These are phyloP conservation scores for Cucumis sativus DNA, from an alignment of 306 rosid species.

Conservation along the genomic window Cucumber_9930_V3 NC_026655.2:31428001-31428500, in stretches of 20 bases:
- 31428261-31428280: background rate
- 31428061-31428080: background rate
- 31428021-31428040: no score
- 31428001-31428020: no score
- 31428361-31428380: background rate
- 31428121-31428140: background rate
- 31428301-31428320: background rate
- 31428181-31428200: background rate
- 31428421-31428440: slow-evolving; percentile 95
- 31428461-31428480: slow-evolving; percentile 53
- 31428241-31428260: background rate
- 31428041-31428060: background rate
- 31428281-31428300: background rate
- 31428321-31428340: background rate
- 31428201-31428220: background rate
- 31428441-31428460: slow-evolving; percentile 83
- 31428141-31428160: background rate
- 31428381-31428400: background rate
- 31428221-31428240: background rate
- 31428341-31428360: background rate
- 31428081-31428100: background rate
- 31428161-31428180: background rate
- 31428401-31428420: slow-evolving; percentile 98
- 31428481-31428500: background rate
- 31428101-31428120: background rate